Base-by-base conservation (phyloP, 768 basidiomycete genomes). In the Calvatia gigantea region DNA sequence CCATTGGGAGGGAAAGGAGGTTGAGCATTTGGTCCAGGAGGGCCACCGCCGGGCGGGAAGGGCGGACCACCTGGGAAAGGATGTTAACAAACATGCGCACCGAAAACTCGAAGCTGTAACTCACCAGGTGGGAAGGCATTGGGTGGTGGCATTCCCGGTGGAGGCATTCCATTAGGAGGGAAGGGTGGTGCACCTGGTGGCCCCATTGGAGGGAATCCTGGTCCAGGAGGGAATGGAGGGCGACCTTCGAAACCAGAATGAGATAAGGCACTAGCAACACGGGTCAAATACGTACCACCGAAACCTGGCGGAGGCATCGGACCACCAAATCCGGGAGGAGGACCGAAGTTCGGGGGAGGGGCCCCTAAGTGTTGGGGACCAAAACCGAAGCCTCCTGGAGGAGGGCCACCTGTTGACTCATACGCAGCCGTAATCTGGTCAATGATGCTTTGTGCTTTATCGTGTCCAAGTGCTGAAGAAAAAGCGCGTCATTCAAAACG, bases 371-470 rank as follows among this genome's bases (percentile, higher is more conserved):
- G 89, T 58, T 89, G 89, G 37, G 90, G 89, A 21, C 89, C 89
- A 62, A 91, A 91, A 6, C 89, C 89, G 60, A 92, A 93, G 3
- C 91, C 91, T 49, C 91, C 91, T 9, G 89, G 89, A 61, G 91
- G 91, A 37, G 91, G 91, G 2, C 89, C 89, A 49, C 86, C 86
- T 39, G 89, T 85, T 27, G 80, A 82, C 72, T 98, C 96, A 66
- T 96, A 97, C 23, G 90, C 86, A 19, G 89, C 86, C 33, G 94
- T 95, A 71, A 99, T 98, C 71, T 96, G 92, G 81, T 99, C 96
- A 68, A 99, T 98, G 69, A 98, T 94, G 64, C 76, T 93, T 71
- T 99, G 97, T 15, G 96, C 95, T 71, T 96, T 96, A 80, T 98
- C 95, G 72, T 98, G 94, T 54, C 89, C 89, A 54, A 92, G 82